A percentile compares a stretch with the other conserved stretches of the same genome.
phyloP scores from a whole-genome alignment of 495 filamentous ascomycete genomes.

The Trichoderma gamsii region DNA sequence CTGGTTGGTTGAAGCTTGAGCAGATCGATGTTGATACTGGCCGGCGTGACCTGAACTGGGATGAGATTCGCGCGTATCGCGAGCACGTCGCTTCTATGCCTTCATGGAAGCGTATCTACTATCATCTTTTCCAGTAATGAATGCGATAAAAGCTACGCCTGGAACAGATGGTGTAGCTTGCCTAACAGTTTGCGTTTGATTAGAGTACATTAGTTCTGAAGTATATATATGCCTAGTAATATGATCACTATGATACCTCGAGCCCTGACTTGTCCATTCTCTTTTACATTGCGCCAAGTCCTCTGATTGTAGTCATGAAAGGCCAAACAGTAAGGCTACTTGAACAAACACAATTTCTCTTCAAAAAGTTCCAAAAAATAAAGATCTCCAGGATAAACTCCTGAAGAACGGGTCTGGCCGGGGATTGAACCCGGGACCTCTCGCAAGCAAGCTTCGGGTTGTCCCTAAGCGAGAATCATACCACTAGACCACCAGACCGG shows the following conservation, averaged over 20 bases:
- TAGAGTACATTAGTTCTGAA: background rate
- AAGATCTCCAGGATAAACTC: background rate
- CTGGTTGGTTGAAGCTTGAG: slow-evolving; percentile 57
- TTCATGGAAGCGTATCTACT: slow-evolving; percentile 40
- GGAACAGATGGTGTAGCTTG: background rate
- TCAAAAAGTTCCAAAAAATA: background rate
- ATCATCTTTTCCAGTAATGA: slow-evolving; percentile 40
- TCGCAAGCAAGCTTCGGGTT: slow-evolving; percentile 5
- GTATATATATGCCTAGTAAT: background rate
- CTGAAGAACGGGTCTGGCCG: slow-evolving; percentile 4
- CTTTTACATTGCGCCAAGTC: background rate
- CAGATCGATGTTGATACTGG: slow-evolving; percentile 36
- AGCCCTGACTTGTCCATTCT: background rate
- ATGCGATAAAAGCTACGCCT: background rate
- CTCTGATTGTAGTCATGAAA: no score
- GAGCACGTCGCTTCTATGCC: slow-evolving; percentile 41
- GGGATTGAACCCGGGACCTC: slow-evolving; percentile 14
- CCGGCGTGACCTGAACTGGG: slow-evolving; percentile 35
- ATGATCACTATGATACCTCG: background rate
- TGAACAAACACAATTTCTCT: no score
- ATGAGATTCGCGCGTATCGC: slow-evolving; percentile 44
- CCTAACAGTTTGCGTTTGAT: background rate
- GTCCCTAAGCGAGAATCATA: slow-evolving; percentile 14
- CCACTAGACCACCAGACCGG: slow-evolving; percentile 13
- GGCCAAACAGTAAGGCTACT: no score